Base-by-base conservation (phyloP, 257 asterid genomes). In the Solanum dulcamara region DNA sequence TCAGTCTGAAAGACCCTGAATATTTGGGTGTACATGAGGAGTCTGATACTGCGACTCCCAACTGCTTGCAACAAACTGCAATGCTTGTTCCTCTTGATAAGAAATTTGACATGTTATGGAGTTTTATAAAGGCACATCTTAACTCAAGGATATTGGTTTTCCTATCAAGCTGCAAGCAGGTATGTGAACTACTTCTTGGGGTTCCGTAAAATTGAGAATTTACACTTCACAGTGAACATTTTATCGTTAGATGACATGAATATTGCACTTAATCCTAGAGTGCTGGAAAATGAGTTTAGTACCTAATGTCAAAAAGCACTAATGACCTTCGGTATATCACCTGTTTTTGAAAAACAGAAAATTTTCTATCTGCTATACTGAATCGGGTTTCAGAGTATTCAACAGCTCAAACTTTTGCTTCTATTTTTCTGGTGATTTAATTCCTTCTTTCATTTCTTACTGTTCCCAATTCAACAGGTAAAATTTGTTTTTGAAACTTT, bases 1-100 rank as follows among this genome's bases (percentile, higher is more conserved):
- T 95, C 83, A 95, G 99, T 88, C 93, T 97, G 87, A 97, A 97
- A 91, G 99, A 97, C 86, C 98, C 98, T 42, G 99, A 97, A 90
- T 97, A 94, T 89, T 84, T 97, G 77, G 93, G 98, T 50, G 98
- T 97, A 91, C 99, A 95, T 44, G 97, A 94, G 93, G 94, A 97
- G 89, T 91, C 98, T 71, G 79, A 83, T 53, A 92, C 98, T 33
- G 98, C 99, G 22, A 97, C 99, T 80, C 99, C 99, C 26, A 90
- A 72, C 79, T 93, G 89, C 85, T 92, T 97, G 88, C 91, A 90
- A 87, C 98, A 97, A 92, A 94, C 94, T n/a, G 97, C 92, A 14
- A 89, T 97, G 90, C 62, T 91, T 59, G 93, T 95, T 86, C 93
- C 98, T 87, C 98, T 97, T 74, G 98, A 95, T 40, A 93, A 94